A percentile compares a stretch with the other conserved stretches of the same genome.
phyloP scores from a whole-genome alignment of 345 rosid species.

The Heritiera fomes region DNA sequence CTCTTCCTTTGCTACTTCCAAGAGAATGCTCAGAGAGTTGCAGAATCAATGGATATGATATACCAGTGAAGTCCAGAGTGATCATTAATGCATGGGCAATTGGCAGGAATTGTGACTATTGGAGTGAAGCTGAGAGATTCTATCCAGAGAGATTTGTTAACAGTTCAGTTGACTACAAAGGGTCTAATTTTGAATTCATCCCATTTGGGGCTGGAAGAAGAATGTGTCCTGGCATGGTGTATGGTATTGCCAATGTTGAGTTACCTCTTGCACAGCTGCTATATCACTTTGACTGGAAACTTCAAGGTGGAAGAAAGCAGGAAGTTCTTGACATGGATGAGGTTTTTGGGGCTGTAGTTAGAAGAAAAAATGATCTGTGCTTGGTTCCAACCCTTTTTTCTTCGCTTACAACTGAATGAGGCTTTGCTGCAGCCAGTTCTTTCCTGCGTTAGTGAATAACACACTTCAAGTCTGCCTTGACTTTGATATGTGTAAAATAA shows the following conservation, averaged over 20 bases:
- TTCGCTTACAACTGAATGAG: neutral
- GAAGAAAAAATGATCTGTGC: neutral
- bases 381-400: neutral
- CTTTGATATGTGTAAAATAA: no score
- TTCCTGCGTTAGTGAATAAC: no score
- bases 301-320: neutral
- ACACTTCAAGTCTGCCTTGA: no score
- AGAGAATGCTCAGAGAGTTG: neutral
- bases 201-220: slow-evolving; percentile 16
- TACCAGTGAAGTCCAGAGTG: slow-evolving; percentile 8
- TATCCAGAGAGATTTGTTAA: neutral
- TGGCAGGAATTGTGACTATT: neutral
- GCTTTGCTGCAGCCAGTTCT: no score
- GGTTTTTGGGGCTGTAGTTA: neutral
- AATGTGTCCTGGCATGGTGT: neutral
- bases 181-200: neutral
- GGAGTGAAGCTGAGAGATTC: slow-evolving; percentile 1
- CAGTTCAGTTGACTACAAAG: neutral
- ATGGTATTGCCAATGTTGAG: slow-evolving; percentile 3
- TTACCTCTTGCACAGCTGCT: neutral
- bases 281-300: neutral
- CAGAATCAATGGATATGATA: slow-evolving; percentile 7
- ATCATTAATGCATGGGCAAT: slow-evolving; percentile 13
- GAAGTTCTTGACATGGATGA: neutral
- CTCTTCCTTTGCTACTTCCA: slow-evolving; percentile 4